phyloP scores from a whole-genome alignment of 495 filamentous ascomycete genomes.

The Eremomyces bilateralis region DNA sequence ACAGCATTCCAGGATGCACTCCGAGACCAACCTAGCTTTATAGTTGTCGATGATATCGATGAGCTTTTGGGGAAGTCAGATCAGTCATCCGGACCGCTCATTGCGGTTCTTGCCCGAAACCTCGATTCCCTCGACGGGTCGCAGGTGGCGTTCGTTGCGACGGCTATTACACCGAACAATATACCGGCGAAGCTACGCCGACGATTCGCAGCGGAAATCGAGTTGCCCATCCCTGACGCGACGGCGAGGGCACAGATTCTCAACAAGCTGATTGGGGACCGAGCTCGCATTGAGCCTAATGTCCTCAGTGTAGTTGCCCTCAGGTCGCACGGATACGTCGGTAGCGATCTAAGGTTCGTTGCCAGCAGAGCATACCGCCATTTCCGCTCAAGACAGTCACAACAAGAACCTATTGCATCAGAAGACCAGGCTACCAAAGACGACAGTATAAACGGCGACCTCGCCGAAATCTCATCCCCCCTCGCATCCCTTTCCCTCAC shows the following conservation, averaged over 20 bases:
- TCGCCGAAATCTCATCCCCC: too few relatives aligned
- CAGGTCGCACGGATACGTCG: constrained; percentile 48
- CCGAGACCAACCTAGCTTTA: constrained; percentile 50
- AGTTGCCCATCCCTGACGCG: constrained; percentile 59
- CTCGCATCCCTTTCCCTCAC: too few relatives aligned
- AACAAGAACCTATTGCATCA: too few relatives aligned
- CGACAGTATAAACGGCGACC: too few relatives aligned
- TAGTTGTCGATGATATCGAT: constrained; percentile 70
- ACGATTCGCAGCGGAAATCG: constrained; percentile 51
- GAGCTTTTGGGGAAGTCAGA: constrained; percentile 40
- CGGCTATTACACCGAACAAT: constrained; percentile 47
- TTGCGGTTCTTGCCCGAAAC: constrained; percentile 21
- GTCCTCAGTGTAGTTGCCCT: constrained; percentile 25
- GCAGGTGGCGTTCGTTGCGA: constrained; percentile 46
- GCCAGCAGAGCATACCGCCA: too few relatives aligned
- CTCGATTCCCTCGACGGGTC: constrained; percentile 21
- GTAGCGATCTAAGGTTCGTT: constrained; percentile 44
- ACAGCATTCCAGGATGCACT: constrained; percentile 51
- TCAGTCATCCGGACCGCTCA: constrained; percentile 7
- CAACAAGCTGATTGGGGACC: constrained; percentile 10
- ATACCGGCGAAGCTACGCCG: constrained; percentile 52
- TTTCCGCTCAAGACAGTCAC: too few relatives aligned
- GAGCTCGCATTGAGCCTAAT: constrained; percentile 2
- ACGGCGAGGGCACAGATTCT: constrained; percentile 55
- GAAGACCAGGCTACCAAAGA: too few relatives aligned